Percentiles rank a stretch among this genome's conserved stretches.
These are phyloP conservation scores for Pezizomycotina sp. DNA, from an alignment of 2,329 filamentous ascomycete species.

Conservation along the genomic window DNA sequence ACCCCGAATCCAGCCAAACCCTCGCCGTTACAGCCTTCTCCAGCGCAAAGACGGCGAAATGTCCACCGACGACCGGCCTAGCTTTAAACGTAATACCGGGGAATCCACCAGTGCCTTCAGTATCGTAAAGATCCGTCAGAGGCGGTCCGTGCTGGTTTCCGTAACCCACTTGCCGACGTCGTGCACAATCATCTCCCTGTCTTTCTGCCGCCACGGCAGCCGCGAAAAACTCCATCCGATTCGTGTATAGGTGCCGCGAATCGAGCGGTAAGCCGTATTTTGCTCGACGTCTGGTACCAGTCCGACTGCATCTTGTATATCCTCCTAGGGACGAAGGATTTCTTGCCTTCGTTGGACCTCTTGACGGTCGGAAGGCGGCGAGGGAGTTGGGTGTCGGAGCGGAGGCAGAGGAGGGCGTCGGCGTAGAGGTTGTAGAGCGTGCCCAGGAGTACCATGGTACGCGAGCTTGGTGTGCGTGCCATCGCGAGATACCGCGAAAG, in stretches of 20 bases:
- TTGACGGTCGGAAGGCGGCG: background rate
- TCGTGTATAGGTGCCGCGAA: slow-evolving; percentile 64
- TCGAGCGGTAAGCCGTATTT: slow-evolving; percentile 71
- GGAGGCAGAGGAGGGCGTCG: slow-evolving; percentile 53
- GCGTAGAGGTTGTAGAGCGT: slow-evolving; percentile 75
- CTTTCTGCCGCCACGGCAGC: slow-evolving; percentile 55
- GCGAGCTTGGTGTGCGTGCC: slow-evolving; percentile 58
- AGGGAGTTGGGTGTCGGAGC: slow-evolving; percentile 21
- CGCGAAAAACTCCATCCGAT: slow-evolving; percentile 81
- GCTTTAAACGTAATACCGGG: slow-evolving; percentile 63
- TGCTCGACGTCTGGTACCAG: slow-evolving; percentile 71
- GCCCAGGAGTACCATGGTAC: slow-evolving; percentile 69
- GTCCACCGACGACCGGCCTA: slow-evolving; percentile 65
- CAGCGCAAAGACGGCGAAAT: slow-evolving; percentile 72
- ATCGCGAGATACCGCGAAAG: slow-evolving; percentile 51
- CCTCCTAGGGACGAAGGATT: slow-evolving; percentile 46
- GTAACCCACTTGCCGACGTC: slow-evolving; percentile 68
- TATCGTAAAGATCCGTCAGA: slow-evolving; percentile 68
- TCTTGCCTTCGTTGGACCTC: background rate
- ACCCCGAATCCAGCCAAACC: slow-evolving; percentile 42
- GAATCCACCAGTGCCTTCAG: slow-evolving; percentile 58
- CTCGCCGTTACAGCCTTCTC: slow-evolving; percentile 61
- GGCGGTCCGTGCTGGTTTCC: slow-evolving; percentile 63
- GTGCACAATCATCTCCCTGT: slow-evolving; percentile 57
- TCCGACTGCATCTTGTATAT: slow-evolving; percentile 65